Conservation (phyloP, 495 filamentous ascomycete species). For the Neohortaea acidophila region DNA sequence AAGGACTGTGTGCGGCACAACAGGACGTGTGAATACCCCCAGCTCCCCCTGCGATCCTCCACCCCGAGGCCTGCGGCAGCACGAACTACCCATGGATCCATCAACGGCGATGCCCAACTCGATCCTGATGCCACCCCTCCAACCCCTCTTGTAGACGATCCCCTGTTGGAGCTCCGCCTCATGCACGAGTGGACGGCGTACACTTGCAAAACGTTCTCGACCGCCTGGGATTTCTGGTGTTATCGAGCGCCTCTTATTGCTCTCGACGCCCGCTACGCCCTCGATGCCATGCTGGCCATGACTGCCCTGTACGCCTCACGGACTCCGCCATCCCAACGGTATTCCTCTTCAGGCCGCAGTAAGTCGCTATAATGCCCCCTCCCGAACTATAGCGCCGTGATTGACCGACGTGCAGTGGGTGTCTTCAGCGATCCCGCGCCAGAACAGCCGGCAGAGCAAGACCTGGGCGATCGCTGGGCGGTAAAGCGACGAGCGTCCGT, state of each 20-base stretch:
- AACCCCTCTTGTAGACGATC: neutral
- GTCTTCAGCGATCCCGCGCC: too few species aligned
- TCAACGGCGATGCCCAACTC: too few species aligned
- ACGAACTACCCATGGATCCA: too few species aligned
- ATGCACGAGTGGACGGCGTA: constrained; percentile 12
- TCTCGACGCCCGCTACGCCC: constrained; percentile 1
- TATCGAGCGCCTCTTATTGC: constrained; percentile 7
- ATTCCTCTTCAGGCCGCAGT: neutral
- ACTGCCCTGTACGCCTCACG: constrained; percentile 5
- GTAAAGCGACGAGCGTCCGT: too few species aligned
- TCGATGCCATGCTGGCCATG: constrained; percentile 4
- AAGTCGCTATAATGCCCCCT: too few species aligned
- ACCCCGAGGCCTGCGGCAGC: too few species aligned
- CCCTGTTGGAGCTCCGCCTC: constrained; percentile 3
- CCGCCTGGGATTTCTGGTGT: constrained; percentile 5
- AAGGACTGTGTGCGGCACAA: constrained; percentile 4
- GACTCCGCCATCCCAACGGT: neutral
- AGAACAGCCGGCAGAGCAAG: too few species aligned
- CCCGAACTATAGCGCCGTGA: neutral
- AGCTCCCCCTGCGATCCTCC: too few species aligned
- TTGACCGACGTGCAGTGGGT: neutral
- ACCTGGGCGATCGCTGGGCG: too few species aligned
- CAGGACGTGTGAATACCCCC: constrained; percentile 3
- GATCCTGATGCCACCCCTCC: too few species aligned
- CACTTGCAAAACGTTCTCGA: constrained; percentile 6